These are phyloP conservation scores for Brassica nigra DNA, from an alignment of 345 rosid genomes.

Conservation along the genomic window DNA sequence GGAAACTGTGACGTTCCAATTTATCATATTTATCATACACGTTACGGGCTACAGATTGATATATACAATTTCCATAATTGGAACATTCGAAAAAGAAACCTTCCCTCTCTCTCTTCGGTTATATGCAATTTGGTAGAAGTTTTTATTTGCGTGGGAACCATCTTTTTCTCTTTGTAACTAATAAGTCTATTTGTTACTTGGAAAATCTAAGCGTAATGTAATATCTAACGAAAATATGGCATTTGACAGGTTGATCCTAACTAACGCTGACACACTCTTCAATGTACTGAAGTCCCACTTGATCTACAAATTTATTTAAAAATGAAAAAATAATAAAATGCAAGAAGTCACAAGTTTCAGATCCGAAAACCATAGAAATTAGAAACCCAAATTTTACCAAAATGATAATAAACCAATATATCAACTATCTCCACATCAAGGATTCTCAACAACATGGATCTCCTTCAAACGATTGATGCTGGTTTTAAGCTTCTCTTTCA, in stretches of 20 bases:
- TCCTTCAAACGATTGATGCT: constrained; percentile 35
- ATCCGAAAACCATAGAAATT: background rate
- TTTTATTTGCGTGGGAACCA: background rate
- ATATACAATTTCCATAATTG: background rate
- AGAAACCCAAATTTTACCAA: background rate
- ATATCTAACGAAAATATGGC: background rate
- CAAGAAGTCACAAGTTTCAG: background rate
- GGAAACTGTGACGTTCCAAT: background rate
- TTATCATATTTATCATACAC: too few relatives aligned
- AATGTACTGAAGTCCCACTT: background rate
- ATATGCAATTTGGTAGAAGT: background rate
- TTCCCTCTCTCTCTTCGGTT: background rate
- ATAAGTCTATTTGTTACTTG: background rate
- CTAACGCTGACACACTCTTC: background rate
- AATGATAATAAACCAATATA: background rate
- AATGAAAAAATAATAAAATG: background rate
- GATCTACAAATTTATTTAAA: background rate
- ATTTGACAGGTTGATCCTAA: background rate
- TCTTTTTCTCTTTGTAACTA: background rate
- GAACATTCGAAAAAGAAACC: background rate
- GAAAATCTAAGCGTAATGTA: background rate
- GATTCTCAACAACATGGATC: constrained; percentile 33
- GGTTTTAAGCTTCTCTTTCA: background rate
- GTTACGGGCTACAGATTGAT: background rate
- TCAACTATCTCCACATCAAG: constrained; percentile 7